phyloP scores from a whole-genome alignment of 306 rosid species.

The Luffa aegyptiaca region DNA sequence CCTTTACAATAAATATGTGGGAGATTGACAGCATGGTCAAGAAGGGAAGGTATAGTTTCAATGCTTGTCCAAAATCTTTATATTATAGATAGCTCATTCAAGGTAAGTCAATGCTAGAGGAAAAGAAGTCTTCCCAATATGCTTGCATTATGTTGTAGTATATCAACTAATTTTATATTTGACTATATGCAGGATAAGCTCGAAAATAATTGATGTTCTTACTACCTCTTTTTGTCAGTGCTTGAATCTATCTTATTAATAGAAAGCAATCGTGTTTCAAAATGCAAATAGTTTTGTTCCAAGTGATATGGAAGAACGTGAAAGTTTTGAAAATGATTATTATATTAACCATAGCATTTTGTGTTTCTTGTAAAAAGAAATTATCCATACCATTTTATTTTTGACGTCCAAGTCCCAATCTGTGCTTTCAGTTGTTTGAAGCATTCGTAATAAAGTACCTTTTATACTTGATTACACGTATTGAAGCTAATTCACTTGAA shows the following conservation, averaged over 20 bases:
- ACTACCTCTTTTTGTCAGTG: background rate
- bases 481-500: background rate
- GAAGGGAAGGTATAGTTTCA: constrained; percentile 68
- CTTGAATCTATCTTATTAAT: background rate
- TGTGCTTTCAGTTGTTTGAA: constrained; percentile 4
- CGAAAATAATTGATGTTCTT: background rate
- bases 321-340: background rate
- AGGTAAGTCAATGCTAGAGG: background rate
- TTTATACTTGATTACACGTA: background rate
- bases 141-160: background rate
- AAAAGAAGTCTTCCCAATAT: background rate
- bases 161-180: background rate
- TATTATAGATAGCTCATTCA: background rate
- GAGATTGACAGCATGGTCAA: constrained; percentile 91
- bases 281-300: background rate
- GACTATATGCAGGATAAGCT: background rate
- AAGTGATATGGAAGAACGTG: background rate
- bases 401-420: background rate
- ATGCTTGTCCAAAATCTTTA: constrained; percentile 7
- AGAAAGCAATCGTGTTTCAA: background rate
- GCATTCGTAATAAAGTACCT: constrained; percentile 7
- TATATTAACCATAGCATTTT: background rate
- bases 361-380: background rate
- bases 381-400: background rate
- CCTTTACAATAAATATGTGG: constrained; percentile 99